Evolutionary conservation across 192 early-diverging fungal species (phyloP), one percentile per base, ranked within the genome.

Genomic region (Diversispora epigaea): DNA sequence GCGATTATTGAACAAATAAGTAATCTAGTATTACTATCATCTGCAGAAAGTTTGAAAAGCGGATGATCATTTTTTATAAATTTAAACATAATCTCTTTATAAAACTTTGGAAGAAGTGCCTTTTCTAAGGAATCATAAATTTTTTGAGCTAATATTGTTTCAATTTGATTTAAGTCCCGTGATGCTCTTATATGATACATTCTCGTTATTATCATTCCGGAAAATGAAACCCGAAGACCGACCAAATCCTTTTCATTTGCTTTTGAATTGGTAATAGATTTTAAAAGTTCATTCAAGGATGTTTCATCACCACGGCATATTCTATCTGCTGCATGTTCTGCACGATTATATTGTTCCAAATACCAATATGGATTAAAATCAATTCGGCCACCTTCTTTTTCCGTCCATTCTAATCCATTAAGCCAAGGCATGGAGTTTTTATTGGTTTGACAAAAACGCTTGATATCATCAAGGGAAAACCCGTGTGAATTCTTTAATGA

Each of bases 341-440:
- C 25, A 19, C 17, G 21, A 11, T 15, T 14, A 61, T 73, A 77
- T 4, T 39, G 19, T 49, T 62, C 1, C 1, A 73, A 3, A 6
- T n/a, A 50, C 19, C 55, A 57, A 46, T 64, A 77, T n/a, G 71
- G 57, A 73, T 77, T 77, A 56, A 73, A 62, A 25, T 39, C 55
- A 14, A 77, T 15, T 54, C 71, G 49, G n/a, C 3, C 52, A 21
- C 58, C n/a, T 10, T 60, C 9, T 19, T 14, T 41, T 43, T 72
- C 39, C 1, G 40, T 55, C 76, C 76, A 77, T 9, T n/a, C 0
- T 19, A 77, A 49, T 32, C 22, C 8, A 8, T 10, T 32, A 14
- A 77, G 25, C 76, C 76, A 77, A 4, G 76, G 76, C 14, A 77
- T 52, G 8, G 44, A 21, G 19, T 71, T 7, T 44, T 21, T 46